phyloP scores from a whole-genome alignment of 2,329 filamentous ascomycete genomes.

The Clarireedia monteithiana region DNA sequence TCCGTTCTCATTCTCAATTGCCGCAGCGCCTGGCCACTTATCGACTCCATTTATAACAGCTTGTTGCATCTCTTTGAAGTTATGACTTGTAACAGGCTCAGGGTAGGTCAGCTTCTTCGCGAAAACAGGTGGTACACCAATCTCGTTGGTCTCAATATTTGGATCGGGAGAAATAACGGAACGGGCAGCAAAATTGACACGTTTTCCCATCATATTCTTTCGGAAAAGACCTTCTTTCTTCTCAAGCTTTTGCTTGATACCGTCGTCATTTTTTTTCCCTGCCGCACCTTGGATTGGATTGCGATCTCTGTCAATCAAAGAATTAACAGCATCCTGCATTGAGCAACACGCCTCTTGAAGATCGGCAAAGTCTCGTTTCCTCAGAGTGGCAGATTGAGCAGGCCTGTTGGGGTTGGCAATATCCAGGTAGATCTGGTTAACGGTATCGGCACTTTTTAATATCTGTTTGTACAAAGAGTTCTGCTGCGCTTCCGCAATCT shows the following conservation, averaged over 20 bases:
- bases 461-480: slow-evolving; percentile 85
- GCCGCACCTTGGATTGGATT: slow-evolving; percentile 75
- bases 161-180: slow-evolving; percentile 98
- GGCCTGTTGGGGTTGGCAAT: slow-evolving; percentile 34
- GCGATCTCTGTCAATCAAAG: slow-evolving; percentile 83
- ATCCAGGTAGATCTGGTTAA: slow-evolving; percentile 67
- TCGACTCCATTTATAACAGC: slow-evolving; percentile 92
- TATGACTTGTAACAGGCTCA: slow-evolving; percentile 94
- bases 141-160: slow-evolving; percentile 98
- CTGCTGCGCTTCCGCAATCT: slow-evolving; percentile 81
- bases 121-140: slow-evolving; percentile 96
- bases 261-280: slow-evolving; percentile 74
- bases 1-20: slow-evolving; percentile 93
- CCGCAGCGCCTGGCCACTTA: slow-evolving; percentile 88
- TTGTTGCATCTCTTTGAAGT: slow-evolving; percentile 91
- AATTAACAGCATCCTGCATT: slow-evolving; percentile 84
- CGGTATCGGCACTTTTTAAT: slow-evolving; percentile 63
- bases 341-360: slow-evolving; percentile 75
- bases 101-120: slow-evolving; percentile 94
- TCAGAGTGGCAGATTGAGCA: slow-evolving; percentile 20
- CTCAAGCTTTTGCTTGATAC: slow-evolving; percentile 95
- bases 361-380: slow-evolving; percentile 60
- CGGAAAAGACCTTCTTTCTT: slow-evolving; percentile 98
- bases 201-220: slow-evolving; percentile 99
- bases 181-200: slow-evolving; percentile 90